A percentile compares a stretch with the other conserved stretches of the same genome.
These are phyloP conservation scores for Botryotinia calthae DNA, from an alignment of 2,329 filamentous ascomycete genomes.

Conservation along the genomic window DNA sequence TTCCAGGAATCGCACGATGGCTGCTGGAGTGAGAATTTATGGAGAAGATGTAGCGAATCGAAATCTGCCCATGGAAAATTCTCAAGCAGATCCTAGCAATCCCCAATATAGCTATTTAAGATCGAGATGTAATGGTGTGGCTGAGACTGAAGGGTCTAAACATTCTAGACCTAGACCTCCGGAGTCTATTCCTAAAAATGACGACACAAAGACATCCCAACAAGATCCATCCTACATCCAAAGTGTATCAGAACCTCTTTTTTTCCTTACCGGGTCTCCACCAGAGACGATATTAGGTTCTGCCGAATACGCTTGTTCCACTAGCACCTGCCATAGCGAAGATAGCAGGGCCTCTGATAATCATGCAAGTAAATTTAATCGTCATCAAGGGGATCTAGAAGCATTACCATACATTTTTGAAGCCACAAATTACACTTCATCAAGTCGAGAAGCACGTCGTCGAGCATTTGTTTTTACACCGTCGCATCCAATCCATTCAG, in stretches of 20 bases:
- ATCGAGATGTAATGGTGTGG: slow-evolving; percentile 20
- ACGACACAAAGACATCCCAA: neutral
- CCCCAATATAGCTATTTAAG: slow-evolving; percentile 29
- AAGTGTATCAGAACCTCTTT: neutral
- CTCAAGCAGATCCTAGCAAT: slow-evolving; percentile 23
- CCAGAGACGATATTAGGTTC: neutral
- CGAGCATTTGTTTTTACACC: neutral
- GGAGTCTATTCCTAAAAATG: neutral
- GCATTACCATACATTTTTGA: neutral
- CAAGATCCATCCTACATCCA: neutral
- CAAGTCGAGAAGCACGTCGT: neutral
- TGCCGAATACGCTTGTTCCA: neutral
- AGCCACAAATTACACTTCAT: neutral
- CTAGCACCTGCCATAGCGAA: neutral
- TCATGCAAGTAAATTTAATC: neutral
- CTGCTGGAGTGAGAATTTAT: slow-evolving; percentile 53
- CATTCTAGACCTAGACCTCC: slow-evolving; percentile 7
- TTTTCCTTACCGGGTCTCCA: neutral
- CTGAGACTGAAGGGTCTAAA: slow-evolving; percentile 4
- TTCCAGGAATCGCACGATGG: slow-evolving; percentile 46
- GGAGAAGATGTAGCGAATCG: slow-evolving; percentile 65
- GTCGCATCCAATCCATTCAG: neutral
- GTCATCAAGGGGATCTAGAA: neutral
- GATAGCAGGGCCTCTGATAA: neutral
- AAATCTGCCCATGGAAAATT: slow-evolving; percentile 42